Evolutionary conservation across 1,139 yeast genomes (phyloP).

Genomic region (Pichia sp.): DNA sequence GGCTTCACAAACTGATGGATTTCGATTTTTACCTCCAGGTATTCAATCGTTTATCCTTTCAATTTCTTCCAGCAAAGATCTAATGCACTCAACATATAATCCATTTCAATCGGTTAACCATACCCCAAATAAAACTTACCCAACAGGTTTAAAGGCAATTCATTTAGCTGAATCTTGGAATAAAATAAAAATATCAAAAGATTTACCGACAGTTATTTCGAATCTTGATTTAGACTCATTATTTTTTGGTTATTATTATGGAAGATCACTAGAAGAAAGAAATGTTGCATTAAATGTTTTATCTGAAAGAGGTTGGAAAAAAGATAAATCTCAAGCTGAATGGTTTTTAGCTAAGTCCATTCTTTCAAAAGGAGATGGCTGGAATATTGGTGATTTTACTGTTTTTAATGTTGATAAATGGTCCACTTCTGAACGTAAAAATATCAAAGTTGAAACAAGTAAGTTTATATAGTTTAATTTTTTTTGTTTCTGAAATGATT

Average conservation of each 20-base stretch:
- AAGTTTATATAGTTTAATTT: background rate
- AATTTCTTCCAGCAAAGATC: constrained; percentile 40
- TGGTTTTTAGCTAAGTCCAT: constrained; percentile 37
- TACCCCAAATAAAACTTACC: constrained; percentile 24
- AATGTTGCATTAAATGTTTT: constrained; percentile 29
- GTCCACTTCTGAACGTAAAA: constrained; percentile 29
- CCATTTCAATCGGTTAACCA: constrained; percentile 32
- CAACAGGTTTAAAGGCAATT: constrained; percentile 30
- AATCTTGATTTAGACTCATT: constrained; percentile 41
- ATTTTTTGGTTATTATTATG: constrained; percentile 57
- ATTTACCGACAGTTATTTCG: constrained; percentile 31
- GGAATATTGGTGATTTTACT: constrained; percentile 36
- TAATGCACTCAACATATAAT: constrained; percentile 11
- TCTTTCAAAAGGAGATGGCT: constrained; percentile 32
- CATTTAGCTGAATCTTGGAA: constrained; percentile 40
- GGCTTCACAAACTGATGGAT: constrained; percentile 15
- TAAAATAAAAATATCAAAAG: constrained; percentile 37
- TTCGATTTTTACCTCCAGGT: constrained; percentile 61
- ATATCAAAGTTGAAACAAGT: constrained; percentile 22
- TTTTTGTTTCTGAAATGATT: too few species aligned
- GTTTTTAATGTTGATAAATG: constrained; percentile 38
- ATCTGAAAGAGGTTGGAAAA: constrained; percentile 31
- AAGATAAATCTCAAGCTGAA: constrained; percentile 26
- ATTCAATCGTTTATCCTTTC: constrained; percentile 59
- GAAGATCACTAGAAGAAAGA: constrained; percentile 46